phyloP scores from a whole-genome alignment of 306 rosid species.

The Coriaria nepalensis region DNA sequence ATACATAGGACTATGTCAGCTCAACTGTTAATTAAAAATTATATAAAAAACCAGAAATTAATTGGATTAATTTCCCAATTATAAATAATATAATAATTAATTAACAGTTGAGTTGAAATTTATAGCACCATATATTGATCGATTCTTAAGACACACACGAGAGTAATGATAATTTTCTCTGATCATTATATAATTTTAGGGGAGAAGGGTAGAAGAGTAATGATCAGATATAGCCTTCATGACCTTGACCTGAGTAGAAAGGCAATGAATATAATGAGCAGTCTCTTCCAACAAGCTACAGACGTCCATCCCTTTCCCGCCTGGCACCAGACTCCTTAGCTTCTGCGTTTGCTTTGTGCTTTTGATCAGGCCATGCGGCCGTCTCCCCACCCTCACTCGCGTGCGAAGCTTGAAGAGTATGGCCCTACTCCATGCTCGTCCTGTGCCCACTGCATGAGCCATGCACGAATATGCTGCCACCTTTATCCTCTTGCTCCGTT shows the following conservation, averaged over 20 bases:
- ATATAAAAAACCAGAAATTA: no score
- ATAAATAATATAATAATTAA: no score
- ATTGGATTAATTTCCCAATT: no score
- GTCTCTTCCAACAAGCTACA: slow-evolving; percentile 34
- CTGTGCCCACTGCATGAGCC: slow-evolving; percentile 30
- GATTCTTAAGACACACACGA: no score
- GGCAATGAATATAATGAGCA: slow-evolving; percentile 22
- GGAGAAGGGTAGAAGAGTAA: slow-evolving; percentile 11
- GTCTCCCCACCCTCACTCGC: no score
- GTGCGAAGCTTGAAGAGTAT: slow-evolving; percentile 24
- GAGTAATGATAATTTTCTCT: no score
- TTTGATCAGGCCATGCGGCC: not conserved
- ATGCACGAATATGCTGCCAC: slow-evolving; percentile 25
- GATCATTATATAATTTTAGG: no score
- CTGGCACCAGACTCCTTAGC: slow-evolving; percentile 18
- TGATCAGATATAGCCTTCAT: slow-evolving; percentile 24
- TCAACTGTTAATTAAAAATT: no score
- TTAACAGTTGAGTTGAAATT: no score
- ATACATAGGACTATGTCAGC: no score
- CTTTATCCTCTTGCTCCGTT: slow-evolving; percentile 19
- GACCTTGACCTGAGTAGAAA: slow-evolving; percentile 23
- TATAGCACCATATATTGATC: no score
- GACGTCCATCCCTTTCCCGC: slow-evolving; percentile 21
- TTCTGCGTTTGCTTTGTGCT: not conserved
- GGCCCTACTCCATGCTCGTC: slow-evolving; percentile 31